phyloP scores from a whole-genome alignment of 78 protist genomes.

The Dictyostelium brefeldianum region DNA sequence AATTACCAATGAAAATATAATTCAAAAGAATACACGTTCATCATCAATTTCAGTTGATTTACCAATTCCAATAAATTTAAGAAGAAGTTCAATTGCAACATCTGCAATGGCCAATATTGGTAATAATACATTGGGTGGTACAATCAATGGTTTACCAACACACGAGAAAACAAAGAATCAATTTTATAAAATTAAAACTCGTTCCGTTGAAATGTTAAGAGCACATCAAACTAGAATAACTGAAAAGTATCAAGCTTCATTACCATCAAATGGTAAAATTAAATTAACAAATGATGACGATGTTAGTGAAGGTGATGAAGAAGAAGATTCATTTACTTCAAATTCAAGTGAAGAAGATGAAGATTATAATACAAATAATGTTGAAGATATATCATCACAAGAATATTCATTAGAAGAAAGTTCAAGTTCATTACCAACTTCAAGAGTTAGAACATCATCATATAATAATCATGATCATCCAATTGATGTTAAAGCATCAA shows the following conservation, averaged over 20 bases:
- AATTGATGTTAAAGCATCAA: background rate
- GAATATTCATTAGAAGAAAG: background rate
- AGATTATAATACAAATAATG: background rate
- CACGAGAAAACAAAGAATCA: constrained; percentile 10
- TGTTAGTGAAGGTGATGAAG: background rate
- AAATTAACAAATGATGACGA: background rate
- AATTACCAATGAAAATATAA: constrained; percentile 14
- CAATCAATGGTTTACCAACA: background rate
- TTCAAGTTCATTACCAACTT: background rate
- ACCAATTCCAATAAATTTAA: constrained; percentile 46
- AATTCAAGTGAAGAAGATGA: background rate
- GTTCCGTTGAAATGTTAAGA: constrained; percentile 63
- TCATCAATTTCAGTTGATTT: background rate
- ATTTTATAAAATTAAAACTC: constrained; percentile 38
- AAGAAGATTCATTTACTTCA: background rate
- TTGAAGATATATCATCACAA: background rate
- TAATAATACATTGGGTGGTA: background rate
- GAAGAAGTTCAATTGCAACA: constrained; percentile 1
- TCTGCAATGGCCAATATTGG: background rate
- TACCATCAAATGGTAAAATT: background rate
- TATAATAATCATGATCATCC: background rate
- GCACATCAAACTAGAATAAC: constrained; percentile 38
- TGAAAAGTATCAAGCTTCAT: constrained; percentile 4
- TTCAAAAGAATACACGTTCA: background rate
- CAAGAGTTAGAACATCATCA: background rate